Evolutionary conservation across 345 rosid genomes (phyloP).

Genomic region (Murraya paniculata): DNA sequence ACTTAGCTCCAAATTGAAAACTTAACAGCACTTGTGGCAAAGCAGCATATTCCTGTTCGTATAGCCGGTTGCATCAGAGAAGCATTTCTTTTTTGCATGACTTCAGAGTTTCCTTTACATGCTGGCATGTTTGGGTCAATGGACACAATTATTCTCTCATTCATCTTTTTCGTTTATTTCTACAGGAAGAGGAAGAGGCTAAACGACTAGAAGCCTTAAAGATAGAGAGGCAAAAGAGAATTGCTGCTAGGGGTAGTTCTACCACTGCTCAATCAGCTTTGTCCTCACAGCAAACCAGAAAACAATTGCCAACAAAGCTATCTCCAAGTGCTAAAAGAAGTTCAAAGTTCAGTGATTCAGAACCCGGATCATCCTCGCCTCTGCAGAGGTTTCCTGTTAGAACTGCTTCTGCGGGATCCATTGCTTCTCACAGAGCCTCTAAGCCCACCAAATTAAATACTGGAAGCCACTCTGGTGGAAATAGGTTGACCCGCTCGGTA

Average conservation of each 20-base stretch:
- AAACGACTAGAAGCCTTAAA: constrained; percentile 78
- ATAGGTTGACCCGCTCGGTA: constrained; percentile 52
- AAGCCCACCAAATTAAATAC: constrained; percentile 50
- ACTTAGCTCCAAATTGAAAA: background rate
- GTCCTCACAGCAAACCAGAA: constrained; percentile 48
- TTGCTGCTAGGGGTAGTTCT: constrained; percentile 67
- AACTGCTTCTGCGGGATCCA: constrained; percentile 51
- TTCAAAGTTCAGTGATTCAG: constrained; percentile 82
- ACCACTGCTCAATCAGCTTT: constrained; percentile 40
- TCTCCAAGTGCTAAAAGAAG: constrained; percentile 61
- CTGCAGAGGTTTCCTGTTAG: constrained; percentile 52
- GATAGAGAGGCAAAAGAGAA: constrained; percentile 84
- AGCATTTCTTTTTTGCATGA: background rate
- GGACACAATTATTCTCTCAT: background rate
- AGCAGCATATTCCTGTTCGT: constrained; percentile 1
- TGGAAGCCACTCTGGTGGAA: constrained; percentile 50
- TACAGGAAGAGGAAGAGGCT: constrained; percentile 76
- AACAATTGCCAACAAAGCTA: constrained; percentile 50
- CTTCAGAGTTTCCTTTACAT: background rate
- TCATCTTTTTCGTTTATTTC: constrained; percentile 5
- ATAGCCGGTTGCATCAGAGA: constrained; percentile 2
- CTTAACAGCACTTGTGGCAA: background rate
- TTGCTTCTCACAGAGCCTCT: constrained; percentile 45
- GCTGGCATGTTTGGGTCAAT: constrained; percentile 1
- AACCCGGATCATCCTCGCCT: constrained; percentile 72